Conservation (phyloP, 1,284 basidiomycete species). For the Tremellales sp. region DNA sequence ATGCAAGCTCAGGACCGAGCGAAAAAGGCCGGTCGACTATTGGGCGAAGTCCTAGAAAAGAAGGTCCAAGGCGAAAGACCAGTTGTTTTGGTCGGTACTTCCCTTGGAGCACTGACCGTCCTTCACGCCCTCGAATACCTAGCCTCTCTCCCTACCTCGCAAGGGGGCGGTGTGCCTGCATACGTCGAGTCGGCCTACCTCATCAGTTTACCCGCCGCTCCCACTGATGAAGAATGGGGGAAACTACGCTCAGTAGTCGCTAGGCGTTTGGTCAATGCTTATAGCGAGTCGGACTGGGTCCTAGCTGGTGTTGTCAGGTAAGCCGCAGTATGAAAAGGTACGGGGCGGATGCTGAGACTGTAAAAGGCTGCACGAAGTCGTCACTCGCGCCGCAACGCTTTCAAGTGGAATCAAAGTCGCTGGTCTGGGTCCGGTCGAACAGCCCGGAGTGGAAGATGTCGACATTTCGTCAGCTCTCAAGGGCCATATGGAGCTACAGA, state of each 20-base stretch:
- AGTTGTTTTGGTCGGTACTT: slow-evolving; percentile 53
- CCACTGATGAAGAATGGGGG: slow-evolving; percentile 50
- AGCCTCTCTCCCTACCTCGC: slow-evolving; percentile 35
- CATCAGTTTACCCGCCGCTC: slow-evolving; percentile 52
- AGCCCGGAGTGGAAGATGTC: slow-evolving; percentile 50
- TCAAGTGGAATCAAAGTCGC: slow-evolving; percentile 45
- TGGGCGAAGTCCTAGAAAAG: slow-evolving; percentile 55
- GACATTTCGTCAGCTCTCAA: slow-evolving; percentile 45
- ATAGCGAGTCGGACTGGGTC: slow-evolving; percentile 52
- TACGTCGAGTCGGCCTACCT: slow-evolving; percentile 55
- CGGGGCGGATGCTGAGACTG: neutral
- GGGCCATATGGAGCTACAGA: slow-evolving; percentile 47
- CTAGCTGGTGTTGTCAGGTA: slow-evolving; percentile 52
- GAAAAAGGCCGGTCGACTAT: slow-evolving; percentile 53
- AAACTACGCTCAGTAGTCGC: slow-evolving; percentile 50
- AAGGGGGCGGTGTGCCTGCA: slow-evolving; percentile 36
- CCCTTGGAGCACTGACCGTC: slow-evolving; percentile 54
- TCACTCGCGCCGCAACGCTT: slow-evolving; percentile 47
- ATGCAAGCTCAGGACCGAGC: slow-evolving; percentile 51
- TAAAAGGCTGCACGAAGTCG: slow-evolving; percentile 51
- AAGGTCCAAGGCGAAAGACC: slow-evolving; percentile 56
- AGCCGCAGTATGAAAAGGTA: slow-evolving; percentile 2
- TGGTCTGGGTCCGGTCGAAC: slow-evolving; percentile 45
- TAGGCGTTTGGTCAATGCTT: slow-evolving; percentile 53
- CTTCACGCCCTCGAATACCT: slow-evolving; percentile 54